phyloP scores from a whole-genome alignment of 1,284 basidiomycete species.

The Irpex sp. region DNA sequence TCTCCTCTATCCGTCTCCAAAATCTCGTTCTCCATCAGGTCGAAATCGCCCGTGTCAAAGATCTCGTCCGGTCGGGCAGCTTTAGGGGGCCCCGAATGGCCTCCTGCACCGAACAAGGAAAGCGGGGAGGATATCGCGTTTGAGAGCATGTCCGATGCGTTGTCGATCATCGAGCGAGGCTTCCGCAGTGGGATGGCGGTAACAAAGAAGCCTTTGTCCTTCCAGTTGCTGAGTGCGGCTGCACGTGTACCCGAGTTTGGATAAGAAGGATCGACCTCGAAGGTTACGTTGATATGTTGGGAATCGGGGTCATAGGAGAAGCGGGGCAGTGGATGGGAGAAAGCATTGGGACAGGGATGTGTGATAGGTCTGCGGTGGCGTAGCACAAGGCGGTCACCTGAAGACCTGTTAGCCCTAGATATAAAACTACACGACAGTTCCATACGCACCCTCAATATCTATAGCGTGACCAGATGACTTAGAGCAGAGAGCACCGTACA shows the following conservation, averaged over 20 bases:
- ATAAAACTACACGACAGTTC: background rate
- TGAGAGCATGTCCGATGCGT: conserved; percentile 61
- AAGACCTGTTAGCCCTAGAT: conserved; percentile 6
- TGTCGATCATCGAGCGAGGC: conserved; percentile 63
- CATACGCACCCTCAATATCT: conserved; percentile 61
- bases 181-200: conserved; percentile 61
- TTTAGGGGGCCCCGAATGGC: conserved; percentile 24
- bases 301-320: conserved; percentile 57
- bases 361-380: conserved; percentile 72
- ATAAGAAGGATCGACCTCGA: conserved; percentile 59
- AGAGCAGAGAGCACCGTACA: conserved; percentile 69
- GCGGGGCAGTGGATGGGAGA: conserved; percentile 70
- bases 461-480: conserved; percentile 76
- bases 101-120: conserved; percentile 40
- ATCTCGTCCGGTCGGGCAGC: conserved; percentile 59
- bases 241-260: conserved; percentile 38
- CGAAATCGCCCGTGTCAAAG: conserved; percentile 56
- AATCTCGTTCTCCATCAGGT: conserved; percentile 71
- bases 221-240: conserved; percentile 40
- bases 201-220: conserved; percentile 55
- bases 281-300: conserved; percentile 57
- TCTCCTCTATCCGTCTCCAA: conserved; percentile 72
- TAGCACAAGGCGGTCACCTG: conserved; percentile 61
- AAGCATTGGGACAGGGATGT: conserved; percentile 68
- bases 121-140: conserved; percentile 49